These are phyloP conservation scores for Porodaedalea pini DNA, from an alignment of 1,284 basidiomycete species.

Conservation along the genomic window DNA sequence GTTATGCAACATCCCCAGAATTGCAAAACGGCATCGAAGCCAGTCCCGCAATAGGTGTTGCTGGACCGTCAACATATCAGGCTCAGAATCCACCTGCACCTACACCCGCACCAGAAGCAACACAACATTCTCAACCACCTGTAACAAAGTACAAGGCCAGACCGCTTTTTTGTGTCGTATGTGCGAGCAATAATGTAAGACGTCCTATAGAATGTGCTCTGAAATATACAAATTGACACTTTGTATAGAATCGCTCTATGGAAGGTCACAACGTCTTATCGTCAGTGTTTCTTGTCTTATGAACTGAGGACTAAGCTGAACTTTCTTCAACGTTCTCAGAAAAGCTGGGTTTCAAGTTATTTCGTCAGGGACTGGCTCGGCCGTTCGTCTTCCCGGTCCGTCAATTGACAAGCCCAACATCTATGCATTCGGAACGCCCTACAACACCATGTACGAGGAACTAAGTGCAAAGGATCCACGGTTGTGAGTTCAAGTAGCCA, in stretches of 20 bases:
- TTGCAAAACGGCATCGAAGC: conserved; percentile 2
- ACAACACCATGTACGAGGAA: conserved; percentile 94
- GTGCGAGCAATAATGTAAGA: conserved; percentile 92
- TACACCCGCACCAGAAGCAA: conserved; percentile 13
- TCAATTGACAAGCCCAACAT: conserved; percentile 98
- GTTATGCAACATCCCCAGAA: not conserved
- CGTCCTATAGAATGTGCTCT: conserved; percentile 6
- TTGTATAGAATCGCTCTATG: conserved; percentile 91
- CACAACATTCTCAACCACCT: conserved; percentile 9
- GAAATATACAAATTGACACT: conserved; percentile 21
- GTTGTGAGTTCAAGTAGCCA: conserved; percentile 54
- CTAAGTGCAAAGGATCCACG: conserved; percentile 82
- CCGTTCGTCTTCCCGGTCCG: conserved; percentile 93
- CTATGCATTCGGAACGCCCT: conserved; percentile 97
- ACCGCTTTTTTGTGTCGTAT: conserved; percentile 94
- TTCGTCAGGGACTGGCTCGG: conserved; percentile 95
- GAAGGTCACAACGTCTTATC: conserved; percentile 91
- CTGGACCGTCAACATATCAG: conserved; percentile 31
- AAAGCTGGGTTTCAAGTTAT: conserved; percentile 90
- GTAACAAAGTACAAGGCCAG: conserved; percentile 47
- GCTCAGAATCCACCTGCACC: conserved; percentile 33
- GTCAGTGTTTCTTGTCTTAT: conserved; percentile 43
- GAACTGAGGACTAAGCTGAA: not conserved
- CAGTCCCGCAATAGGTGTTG: not conserved
- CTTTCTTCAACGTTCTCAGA: conserved; percentile 35